Evolutionary conservation across 2,329 filamentous ascomycete species (phyloP).

Genomic region (Trichoderma hamatum): DNA sequence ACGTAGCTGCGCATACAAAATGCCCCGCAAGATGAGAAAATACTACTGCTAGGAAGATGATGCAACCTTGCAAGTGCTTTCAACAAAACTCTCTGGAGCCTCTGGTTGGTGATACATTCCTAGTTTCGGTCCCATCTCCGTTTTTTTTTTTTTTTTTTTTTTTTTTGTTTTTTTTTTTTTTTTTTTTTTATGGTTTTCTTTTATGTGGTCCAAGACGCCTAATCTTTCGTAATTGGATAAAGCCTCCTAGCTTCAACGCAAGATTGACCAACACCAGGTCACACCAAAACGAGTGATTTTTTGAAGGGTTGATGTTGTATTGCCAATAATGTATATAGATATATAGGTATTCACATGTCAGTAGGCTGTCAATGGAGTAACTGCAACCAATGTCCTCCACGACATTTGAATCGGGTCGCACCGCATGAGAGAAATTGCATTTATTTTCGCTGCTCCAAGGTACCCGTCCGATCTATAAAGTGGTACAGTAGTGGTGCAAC

Average conservation of each 20-base stretch:
- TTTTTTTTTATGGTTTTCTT: too few relatives aligned
- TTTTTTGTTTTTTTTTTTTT: too few relatives aligned
- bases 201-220: background rate
- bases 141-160: background rate
- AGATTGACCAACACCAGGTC: background rate
- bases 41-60: background rate
- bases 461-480: background rate
- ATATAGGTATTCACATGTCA: background rate
- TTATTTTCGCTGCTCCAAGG: background rate
- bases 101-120: background rate
- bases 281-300: background rate
- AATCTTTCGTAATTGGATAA: background rate
- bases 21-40: background rate
- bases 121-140: background rate
- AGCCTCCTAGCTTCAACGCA: background rate
- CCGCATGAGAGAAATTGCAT: background rate
- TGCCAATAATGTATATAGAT: background rate
- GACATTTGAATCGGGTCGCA: background rate
- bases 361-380: background rate
- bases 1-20: background rate
- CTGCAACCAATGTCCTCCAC: too few relatives aligned
- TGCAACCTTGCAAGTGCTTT: background rate
- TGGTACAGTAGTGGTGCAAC: background rate
- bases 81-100: background rate
- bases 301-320: too few relatives aligned